Evolutionary conservation across 1,139 yeast species (phyloP), one percentile per base, ranked within the genome.

Genomic region (Candida sp.): DNA sequence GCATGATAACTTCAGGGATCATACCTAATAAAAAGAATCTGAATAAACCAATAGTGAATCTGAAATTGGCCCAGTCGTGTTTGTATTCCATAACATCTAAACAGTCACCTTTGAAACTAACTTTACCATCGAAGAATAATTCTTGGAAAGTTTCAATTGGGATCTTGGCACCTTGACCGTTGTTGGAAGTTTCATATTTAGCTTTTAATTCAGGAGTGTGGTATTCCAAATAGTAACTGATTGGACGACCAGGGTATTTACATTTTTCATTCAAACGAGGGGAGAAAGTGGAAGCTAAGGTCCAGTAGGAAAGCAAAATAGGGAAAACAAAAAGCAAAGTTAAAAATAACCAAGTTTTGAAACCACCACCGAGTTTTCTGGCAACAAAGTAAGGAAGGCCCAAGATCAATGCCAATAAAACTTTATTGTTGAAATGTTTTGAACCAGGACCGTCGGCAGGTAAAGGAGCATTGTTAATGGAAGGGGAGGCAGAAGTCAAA

Each of bases 111-210:
- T 86, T 88, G 74, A 89, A 87, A 37, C 85, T 77, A 45, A 89
- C 96, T 68, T 88, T 87, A 54, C 85, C 84, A 46, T 79, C 91
- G 63, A 89, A 89, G 69, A 79, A 90, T 54, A 87, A 77, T 67
- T 89, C 95, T 58, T 87, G 93, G 83, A 90, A 89, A 15, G 96
- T 88, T 68, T 89, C 96, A 81, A 87, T 85, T 55, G 97, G 96
- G 58, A 89, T 87, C 72, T 89, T 89, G 58, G 75, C 72, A 49
- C 79, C 79, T 55, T 71, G 61, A 45, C 95, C 96, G 43, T 69
- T 67, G 55, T 71, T 71, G 41, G 72, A 64, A 39, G 68, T 63
- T 54, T 70, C 68, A 70, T 89, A 89, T 71, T 86, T 85, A 41
- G 76, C 73, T 58, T 82, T 82, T 56, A 87, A 74, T 55, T 79